These are phyloP conservation scores for Scedosporium boydii DNA, from an alignment of 2,329 filamentous ascomycete species.

Conservation along the genomic window DNA sequence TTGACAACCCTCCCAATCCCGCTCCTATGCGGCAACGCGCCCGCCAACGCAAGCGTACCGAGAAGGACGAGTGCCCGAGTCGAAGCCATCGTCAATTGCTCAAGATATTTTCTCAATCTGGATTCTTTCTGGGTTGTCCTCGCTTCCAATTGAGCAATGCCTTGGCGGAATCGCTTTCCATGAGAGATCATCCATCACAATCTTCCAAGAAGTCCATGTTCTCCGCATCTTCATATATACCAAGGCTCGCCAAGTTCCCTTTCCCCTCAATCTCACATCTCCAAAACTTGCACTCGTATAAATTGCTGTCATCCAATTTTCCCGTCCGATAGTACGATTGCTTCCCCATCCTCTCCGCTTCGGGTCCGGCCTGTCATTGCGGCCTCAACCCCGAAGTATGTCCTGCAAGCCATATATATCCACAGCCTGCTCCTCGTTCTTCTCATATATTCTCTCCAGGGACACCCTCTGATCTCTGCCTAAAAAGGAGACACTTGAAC, in stretches of 20 bases:
- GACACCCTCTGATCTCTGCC: no score
- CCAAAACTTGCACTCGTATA: not conserved
- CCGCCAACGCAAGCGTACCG: not conserved
- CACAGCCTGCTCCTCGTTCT: no score
- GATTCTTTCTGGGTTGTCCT: not conserved
- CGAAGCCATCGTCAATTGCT: not conserved
- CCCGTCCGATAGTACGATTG: not conserved
- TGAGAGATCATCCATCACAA: not conserved
- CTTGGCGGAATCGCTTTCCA: not conserved
- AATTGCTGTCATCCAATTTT: not conserved
- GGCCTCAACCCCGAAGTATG: no score
- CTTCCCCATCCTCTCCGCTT: not conserved
- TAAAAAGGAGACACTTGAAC: no score
- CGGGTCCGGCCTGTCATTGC: no score
- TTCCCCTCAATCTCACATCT: not conserved
- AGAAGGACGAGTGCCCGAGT: not conserved
- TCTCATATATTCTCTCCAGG: no score
- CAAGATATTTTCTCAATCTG: not conserved
- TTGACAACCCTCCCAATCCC: not conserved
- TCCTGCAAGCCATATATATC: no score
- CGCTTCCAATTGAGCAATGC: not conserved
- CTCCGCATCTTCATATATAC: not conserved
- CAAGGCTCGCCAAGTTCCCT: not conserved
- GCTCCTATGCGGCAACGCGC: not conserved
- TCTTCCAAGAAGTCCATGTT: not conserved